Evolutionary conservation across 106 monocot species (phyloP).

Genomic region (Chionographis japonica): DNA sequence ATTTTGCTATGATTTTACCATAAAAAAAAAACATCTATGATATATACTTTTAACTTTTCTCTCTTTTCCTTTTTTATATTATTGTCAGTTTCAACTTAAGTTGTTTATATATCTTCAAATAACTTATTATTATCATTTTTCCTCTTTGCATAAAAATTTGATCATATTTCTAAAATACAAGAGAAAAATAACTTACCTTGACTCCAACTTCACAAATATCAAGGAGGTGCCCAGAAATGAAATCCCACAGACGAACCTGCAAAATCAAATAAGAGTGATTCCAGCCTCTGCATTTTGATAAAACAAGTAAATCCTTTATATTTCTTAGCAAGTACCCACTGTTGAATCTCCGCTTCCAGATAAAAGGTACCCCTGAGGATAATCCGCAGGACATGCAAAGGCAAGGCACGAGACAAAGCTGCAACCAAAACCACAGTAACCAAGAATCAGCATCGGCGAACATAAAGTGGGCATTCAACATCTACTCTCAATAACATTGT

Average conservation of each 20-base stretch:
- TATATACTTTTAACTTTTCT: too few species aligned
- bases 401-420: conserved; percentile 88
- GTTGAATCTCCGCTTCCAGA: conserved; percentile 97
- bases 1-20: too few species aligned
- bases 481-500: too few species aligned
- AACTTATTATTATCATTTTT: too few species aligned
- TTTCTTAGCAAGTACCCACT: conserved; percentile 35
- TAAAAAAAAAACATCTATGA: too few species aligned
- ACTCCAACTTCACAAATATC: conserved; percentile 66
- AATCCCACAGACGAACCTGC: conserved; percentile 92
- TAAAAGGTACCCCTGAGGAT: conserved; percentile 44
- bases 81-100: too few species aligned
- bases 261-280: conserved; percentile 4
- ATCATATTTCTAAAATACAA: too few species aligned
- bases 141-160: too few species aligned
- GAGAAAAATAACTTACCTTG: conserved; percentile 28
- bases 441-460: conserved; percentile 9
- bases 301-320: background rate
- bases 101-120: too few species aligned
- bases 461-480: background rate
- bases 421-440: conserved; percentile 15
- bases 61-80: too few species aligned
- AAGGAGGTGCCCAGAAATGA: conserved; percentile 61
- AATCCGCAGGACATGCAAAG: conserved; percentile 44
- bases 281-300: background rate